Evolutionary conservation across 2,329 filamentous ascomycete genomes (phyloP), one percentile per base, ranked within the genome.

Genomic region (Cladosporium sp.): DNA sequence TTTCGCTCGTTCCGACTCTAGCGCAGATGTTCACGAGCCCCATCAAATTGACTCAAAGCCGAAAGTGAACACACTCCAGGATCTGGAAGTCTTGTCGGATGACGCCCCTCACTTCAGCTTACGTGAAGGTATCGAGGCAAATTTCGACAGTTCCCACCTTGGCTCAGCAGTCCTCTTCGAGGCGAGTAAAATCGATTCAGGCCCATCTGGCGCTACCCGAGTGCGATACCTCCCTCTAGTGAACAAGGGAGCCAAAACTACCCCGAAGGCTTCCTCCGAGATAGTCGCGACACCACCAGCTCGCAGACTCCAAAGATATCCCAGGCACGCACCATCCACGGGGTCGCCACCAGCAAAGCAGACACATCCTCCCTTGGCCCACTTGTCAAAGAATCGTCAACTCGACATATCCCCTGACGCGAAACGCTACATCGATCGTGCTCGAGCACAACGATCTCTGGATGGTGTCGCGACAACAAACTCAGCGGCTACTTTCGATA

Each of bases 141-240:
- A 26, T n/a, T 23, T 14, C 11, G 8, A 23, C 6, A 16, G 18
- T 13, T 11, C 54, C 8, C 21, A 39, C n/a, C 10, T 39, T 57
- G 18, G 21, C 36, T 54, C 60, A 23, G 60, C 48, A 7, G 30
- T 54, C 34, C 23, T 63, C 11, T 63, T 63, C n/a, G 60, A 63
- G 18, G 34, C 34, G 11, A 26, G 26, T 3, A 28, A 23, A 7
- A 36, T 30, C 21, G 49, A 25, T 23, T 43, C 60, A 14, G 32
- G 34, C 16, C 28, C 49, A 21, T 54, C 23, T 21, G 14, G 32
- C 32, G 30, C n/a, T 21, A 21, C 30, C 21, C 49, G 54, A 23
- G 32, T 63, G 23, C 39, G 49, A 25, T 63, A 63, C 30, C 60
- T 63, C 16, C 60, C 60, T 7, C 49, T 63, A 16, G 48, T 51